Evolutionary conservation across 2,329 filamentous ascomycete genomes (phyloP).

Genomic region (Lasiodiplodia citricola): DNA sequence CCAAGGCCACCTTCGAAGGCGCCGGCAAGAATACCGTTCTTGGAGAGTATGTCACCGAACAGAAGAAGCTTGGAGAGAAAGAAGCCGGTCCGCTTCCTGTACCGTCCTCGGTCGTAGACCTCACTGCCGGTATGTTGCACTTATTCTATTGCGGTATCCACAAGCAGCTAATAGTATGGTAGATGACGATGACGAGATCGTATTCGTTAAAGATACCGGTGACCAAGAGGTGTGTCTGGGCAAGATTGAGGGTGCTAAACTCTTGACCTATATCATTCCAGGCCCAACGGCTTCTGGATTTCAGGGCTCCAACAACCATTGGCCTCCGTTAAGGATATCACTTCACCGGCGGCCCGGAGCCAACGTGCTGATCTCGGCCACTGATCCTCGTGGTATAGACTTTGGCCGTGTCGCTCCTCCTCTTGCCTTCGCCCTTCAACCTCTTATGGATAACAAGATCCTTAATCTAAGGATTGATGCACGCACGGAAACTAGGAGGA

Average conservation of each 20-base stretch:
- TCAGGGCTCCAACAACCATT: conserved; percentile 65
- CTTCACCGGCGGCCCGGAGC: conserved; percentile 66
- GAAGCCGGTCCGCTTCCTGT: conserved; percentile 36
- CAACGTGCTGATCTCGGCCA: conserved; percentile 68
- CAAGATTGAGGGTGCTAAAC: conserved; percentile 69
- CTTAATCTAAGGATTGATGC: conserved; percentile 72
- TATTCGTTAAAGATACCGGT: conserved; percentile 63
- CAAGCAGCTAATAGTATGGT: neutral
- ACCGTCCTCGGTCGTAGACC: conserved; percentile 48
- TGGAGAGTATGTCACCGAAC: conserved; percentile 62
- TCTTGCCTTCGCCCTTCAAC: conserved; percentile 70
- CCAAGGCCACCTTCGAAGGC: conserved; percentile 41
- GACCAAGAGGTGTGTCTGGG: conserved; percentile 82
- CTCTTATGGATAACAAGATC: conserved; percentile 70
- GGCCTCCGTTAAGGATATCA: conserved; percentile 76
- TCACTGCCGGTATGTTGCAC: conserved; percentile 42
- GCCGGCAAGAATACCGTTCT: conserved; percentile 62
- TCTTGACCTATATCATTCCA: conserved; percentile 73
- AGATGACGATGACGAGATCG: conserved; percentile 61
- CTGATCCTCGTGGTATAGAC: conserved; percentile 71
- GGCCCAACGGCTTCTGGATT: conserved; percentile 68
- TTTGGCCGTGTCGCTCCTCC: conserved; percentile 78
- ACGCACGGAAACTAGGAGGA: conserved; percentile 71
- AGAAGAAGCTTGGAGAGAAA: conserved; percentile 58
- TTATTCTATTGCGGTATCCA: neutral